Evolutionary conservation across 805 yeast species (phyloP), one percentile per base, ranked within the genome.

Genomic region (Metschnikowia sp.): DNA sequence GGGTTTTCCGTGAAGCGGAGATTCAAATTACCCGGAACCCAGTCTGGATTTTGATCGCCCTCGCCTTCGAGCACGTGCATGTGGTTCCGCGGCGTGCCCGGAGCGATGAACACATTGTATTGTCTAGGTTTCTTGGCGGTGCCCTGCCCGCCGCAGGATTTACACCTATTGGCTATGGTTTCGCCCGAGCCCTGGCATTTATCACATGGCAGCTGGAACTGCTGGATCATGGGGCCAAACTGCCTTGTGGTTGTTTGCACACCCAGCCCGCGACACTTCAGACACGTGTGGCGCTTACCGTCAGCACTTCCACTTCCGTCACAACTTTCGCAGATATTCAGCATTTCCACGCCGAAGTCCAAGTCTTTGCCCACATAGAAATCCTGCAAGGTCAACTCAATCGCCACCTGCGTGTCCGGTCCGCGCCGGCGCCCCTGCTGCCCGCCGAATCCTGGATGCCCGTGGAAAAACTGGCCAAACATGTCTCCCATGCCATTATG

Each of bases 191-290:
- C 98, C 10, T 71, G 68, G 74, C 99, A 94, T 43, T 70, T 68
- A 45, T 86, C 89, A 76, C 99, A 94, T 3, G 76, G 74, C 38
- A 82, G 77, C 63, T 88, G 92, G 56, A 91, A 76, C 51, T 84
- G 86, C 66, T 94, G 98, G 51, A 88, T 71, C 89, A 94, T 88
- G 5, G 95, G 96, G 0, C 88, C 97, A 54, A 92, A 67, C 63
- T 91, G 96, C 49, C 85, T 74, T 42, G 81, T 76, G 46, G 84
- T 78, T 8, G 83, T 62, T 34, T 79, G 66, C 19, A 84, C 73
- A 28, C 99, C 99, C 26, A 69, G 67, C 5, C 99, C 99, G 10
- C 74, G 64, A 72, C 99, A 94, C 42, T 68, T 69, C 0, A 65
- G 53, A 73, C 99, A 94, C 32, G 63, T 66, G 45, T 82, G 84